Percentiles rank a stretch among this genome's conserved stretches.
phyloP scores from a whole-genome alignment of 2,329 filamentous ascomycete species.

The Colletotrichum agaves region DNA sequence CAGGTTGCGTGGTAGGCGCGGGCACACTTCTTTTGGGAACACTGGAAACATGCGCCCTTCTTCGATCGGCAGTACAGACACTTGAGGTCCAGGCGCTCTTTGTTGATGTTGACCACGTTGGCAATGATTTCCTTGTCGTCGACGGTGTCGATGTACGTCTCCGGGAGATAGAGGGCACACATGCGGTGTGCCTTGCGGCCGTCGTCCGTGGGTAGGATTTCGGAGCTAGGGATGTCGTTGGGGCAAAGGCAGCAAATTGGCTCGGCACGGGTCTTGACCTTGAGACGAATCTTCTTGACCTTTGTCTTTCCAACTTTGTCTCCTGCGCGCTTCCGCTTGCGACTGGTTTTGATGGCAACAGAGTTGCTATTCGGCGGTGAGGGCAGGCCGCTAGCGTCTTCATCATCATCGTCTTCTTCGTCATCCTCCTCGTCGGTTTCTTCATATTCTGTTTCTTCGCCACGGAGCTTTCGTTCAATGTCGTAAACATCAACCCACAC shows the following conservation, averaged over 20 bases:
- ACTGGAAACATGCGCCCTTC: slow-evolving; percentile 96
- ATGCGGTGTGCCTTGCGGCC: slow-evolving; percentile 87
- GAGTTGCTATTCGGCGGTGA: slow-evolving; percentile 70
- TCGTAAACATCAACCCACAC: slow-evolving; percentile 98
- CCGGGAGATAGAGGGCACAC: slow-evolving; percentile 90
- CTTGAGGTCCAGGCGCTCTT: slow-evolving; percentile 89
- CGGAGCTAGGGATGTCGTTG: slow-evolving; percentile 84
- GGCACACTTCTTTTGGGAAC: slow-evolving; percentile 92
- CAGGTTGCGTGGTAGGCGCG: slow-evolving; percentile 96
- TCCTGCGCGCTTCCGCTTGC: slow-evolving; percentile 73
- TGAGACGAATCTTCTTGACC: slow-evolving; percentile 82
- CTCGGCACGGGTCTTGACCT: slow-evolving; percentile 75
- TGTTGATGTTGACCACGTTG: slow-evolving; percentile 84
- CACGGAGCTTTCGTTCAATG: slow-evolving; percentile 92
- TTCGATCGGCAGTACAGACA: slow-evolving; percentile 96
- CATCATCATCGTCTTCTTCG: slow-evolving; percentile 73
- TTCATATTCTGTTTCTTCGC: slow-evolving; percentile 86
- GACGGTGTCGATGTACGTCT: slow-evolving; percentile 84
- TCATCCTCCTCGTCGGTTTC: slow-evolving; percentile 77
- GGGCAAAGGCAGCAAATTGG: slow-evolving; percentile 93
- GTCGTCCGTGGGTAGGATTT: slow-evolving; percentile 88
- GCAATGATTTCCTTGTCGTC: slow-evolving; percentile 79
- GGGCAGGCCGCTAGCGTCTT: slow-evolving; percentile 74
- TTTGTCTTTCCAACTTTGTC: slow-evolving; percentile 62
- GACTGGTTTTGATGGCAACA: slow-evolving; percentile 49